A percentile compares a stretch with the other conserved stretches of the same genome.
Conservation (phyloP, 2,329 filamentous ascomycete genomes). For the Alternaria infectoria region DNA sequence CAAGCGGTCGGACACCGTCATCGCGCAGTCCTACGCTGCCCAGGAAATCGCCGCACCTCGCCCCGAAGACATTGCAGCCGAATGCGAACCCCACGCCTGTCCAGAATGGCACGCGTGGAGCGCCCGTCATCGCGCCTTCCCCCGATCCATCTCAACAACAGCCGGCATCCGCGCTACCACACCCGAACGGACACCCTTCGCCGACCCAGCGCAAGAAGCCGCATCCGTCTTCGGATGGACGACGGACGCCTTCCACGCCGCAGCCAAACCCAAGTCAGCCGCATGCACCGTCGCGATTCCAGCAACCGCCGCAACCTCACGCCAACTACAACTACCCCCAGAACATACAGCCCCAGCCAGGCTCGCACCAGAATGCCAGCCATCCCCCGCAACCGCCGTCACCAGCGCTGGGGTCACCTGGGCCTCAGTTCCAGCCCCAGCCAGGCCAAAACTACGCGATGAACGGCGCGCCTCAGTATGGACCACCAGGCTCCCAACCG, state of each 20-base stretch:
- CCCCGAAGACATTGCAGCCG: slow-evolving; percentile 23
- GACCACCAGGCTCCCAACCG: slow-evolving; percentile 31
- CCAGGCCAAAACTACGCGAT: slow-evolving; percentile 30
- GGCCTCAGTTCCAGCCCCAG: slow-evolving; percentile 40
- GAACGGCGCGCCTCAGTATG: slow-evolving; percentile 36
- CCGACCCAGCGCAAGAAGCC: slow-evolving; percentile 39
- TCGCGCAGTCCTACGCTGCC: slow-evolving; percentile 33
- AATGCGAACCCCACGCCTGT: slow-evolving; percentile 9
- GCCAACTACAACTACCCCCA: slow-evolving; percentile 42
- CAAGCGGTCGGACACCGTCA: slow-evolving; percentile 26
- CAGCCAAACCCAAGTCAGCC: slow-evolving; percentile 25
- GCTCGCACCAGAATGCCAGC: slow-evolving; percentile 22
- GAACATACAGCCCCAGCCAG: slow-evolving; percentile 30
- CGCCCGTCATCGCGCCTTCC: slow-evolving; percentile 11
- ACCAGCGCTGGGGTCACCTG: slow-evolving; percentile 44
- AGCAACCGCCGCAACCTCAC: slow-evolving; percentile 28
- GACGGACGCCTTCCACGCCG: slow-evolving; percentile 21
- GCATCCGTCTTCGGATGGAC: slow-evolving; percentile 20
- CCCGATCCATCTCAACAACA: slow-evolving; percentile 10
- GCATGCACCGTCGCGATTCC: slow-evolving; percentile 23
- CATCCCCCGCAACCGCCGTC: slow-evolving; percentile 25
- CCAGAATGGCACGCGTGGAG: slow-evolving; percentile 17
- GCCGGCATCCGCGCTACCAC: neutral
- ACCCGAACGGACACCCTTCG: slow-evolving; percentile 24
- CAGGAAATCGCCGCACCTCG: slow-evolving; percentile 33